Conservation (phyloP, 768 basidiomycete species). For the Psilocybe tampanensis region DNA sequence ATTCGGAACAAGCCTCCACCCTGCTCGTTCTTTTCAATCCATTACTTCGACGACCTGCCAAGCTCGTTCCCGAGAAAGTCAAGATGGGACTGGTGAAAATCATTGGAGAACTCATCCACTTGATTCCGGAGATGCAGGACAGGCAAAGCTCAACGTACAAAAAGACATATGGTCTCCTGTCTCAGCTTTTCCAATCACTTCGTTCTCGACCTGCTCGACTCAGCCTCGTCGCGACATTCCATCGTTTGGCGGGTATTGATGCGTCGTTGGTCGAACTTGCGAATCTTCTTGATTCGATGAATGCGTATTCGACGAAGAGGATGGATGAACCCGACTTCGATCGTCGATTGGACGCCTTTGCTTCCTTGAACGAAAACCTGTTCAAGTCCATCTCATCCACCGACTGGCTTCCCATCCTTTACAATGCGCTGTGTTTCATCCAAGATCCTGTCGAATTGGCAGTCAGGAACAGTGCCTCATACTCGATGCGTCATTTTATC, state of each 20-base stretch:
- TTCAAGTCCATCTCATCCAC: conserved; percentile 50
- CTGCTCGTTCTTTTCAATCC: conserved; percentile 78
- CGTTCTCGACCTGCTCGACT: conserved; percentile 72
- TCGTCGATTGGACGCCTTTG: conserved; percentile 76
- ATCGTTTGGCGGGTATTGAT: conserved; percentile 47
- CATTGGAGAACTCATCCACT: conserved; percentile 61
- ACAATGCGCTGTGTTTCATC: conserved; percentile 83
- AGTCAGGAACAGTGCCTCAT: conserved; percentile 80
- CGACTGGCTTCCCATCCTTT: conserved; percentile 82
- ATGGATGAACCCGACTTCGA: conserved; percentile 95
- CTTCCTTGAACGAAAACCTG: conserved; percentile 67
- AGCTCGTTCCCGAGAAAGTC: conserved; percentile 80
- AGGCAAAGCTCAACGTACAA: conserved; percentile 41
- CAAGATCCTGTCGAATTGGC: conserved; percentile 90
- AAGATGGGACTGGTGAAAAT: conserved; percentile 84
- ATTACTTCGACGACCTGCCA: conserved; percentile 75
- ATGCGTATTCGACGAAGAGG: conserved; percentile 82
- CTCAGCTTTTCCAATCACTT: conserved; percentile 76
- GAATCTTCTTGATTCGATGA: conserved; percentile 65
- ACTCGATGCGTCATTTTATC: conserved; percentile 76
- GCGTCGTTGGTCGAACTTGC: conserved; percentile 49
- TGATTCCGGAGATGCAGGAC: conserved; percentile 65
- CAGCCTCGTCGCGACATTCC: conserved; percentile 69
- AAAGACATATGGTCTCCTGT: conserved; percentile 67
- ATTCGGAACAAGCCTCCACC: conserved; percentile 70